Conservation (phyloP, 163 green algal species). For the Chloromonas sp. region DNA sequence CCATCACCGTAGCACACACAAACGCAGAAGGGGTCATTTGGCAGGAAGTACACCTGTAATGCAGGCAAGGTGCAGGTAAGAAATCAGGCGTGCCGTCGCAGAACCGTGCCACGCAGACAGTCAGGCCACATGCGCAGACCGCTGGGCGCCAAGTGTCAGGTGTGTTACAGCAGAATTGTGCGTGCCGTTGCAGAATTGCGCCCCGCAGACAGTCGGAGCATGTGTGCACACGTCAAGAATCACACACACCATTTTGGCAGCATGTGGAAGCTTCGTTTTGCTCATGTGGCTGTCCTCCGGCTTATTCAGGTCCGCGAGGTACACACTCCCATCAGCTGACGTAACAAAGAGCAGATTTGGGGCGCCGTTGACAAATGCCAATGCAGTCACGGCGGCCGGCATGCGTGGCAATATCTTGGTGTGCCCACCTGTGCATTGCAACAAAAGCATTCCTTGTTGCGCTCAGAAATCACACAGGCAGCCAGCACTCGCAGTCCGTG, state of each 20-base stretch:
- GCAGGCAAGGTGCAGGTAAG: neutral
- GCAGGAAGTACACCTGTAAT: conserved; percentile 20
- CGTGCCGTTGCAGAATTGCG: neutral
- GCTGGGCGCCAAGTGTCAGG: neutral
- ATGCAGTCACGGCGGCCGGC: conserved; percentile 20
- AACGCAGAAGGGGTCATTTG: conserved; percentile 34
- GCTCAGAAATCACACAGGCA: neutral
- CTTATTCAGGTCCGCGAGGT: conserved; percentile 27
- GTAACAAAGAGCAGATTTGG: conserved; percentile 27
- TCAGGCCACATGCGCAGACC: neutral
- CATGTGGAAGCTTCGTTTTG: conserved; percentile 27
- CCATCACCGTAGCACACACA: conserved; percentile 23
- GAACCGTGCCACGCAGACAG: neutral
- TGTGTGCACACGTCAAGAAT: neutral
- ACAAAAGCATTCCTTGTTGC: neutral
- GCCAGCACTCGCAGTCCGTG: neutral
- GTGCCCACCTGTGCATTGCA: conserved; percentile 5
- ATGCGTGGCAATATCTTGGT: conserved; percentile 26
- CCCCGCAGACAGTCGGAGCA: neutral
- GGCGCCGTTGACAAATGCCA: conserved; percentile 31
- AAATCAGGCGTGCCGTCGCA: neutral
- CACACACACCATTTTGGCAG: conserved; percentile 5
- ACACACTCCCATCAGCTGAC: conserved; percentile 20
- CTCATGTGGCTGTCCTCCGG: conserved; percentile 30
- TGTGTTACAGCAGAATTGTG: neutral